Base-by-base conservation (phyloP, 495 filamentous ascomycete genomes). In the Parmelia sp. region DNA sequence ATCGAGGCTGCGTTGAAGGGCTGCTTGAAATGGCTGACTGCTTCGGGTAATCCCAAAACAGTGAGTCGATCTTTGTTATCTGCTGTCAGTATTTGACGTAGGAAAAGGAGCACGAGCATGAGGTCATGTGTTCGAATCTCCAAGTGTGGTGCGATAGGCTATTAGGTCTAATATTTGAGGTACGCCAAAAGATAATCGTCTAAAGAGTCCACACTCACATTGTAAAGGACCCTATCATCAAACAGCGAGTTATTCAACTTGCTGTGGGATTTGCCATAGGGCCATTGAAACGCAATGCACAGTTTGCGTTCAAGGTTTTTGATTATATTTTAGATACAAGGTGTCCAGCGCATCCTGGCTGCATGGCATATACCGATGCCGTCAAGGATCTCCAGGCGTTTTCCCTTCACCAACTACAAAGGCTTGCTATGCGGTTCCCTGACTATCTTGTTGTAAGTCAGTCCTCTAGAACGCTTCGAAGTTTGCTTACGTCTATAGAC, bases 1-100 rank as follows among this genome's bases (percentile, higher is more conserved):
- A 86, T 97, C 1, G 90, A 96, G 74, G 88, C 92, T n/a, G 89
- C 90, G 9, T 74, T 97, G 49, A 96, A 91, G 71, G 94, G 94
- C 10, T 96, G 89, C 68, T 83, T 86, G 61, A 90, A 88, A 73
- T 97, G 92, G 92, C 77, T 88, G 51, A 74, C 79, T 15, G 69
- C 74, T 15, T 77, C 82, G 58, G 80, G 78, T 17, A 80, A 73
- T 68, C 78, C 81, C 67, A 84, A 77, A 6, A 84, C 88, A 72
- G 80, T 80, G 73, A 62, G 73, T 63, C 39, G 21, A 14, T 53
- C 37, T 25, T 10, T 42, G 27, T 23, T 23, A 33, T 9, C 49
- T 65, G 31, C 69, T 73, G 37, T 37, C 14, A 55, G 27, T 45
- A 31, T 45, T 65, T 77, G 62, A 72, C 58, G 51, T 14, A 42